Percentiles rank a stretch among this genome's conserved stretches.
Conservation (phyloP, 2,329 filamentous ascomycete species). For the Scedosporium boydii region DNA sequence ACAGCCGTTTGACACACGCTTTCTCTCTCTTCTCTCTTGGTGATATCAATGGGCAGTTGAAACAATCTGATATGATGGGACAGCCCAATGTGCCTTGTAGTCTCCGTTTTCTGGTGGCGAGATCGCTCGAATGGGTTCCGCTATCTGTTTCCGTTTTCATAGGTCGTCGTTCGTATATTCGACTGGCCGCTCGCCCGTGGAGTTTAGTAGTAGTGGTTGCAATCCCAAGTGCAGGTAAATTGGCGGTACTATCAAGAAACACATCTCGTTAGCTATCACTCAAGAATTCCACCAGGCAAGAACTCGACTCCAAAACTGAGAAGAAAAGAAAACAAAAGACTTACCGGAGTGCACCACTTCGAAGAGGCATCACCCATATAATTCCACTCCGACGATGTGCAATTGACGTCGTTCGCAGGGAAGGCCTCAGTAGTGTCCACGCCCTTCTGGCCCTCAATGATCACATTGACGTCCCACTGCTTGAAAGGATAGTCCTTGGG, state of each 20-base stretch:
- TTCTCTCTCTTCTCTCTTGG: too few relatives aligned
- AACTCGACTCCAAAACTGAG: neutral
- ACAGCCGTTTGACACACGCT: too few relatives aligned
- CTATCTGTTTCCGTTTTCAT: too few relatives aligned
- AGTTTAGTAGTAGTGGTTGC: neutral
- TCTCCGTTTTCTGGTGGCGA: too few relatives aligned
- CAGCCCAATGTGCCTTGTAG: too few relatives aligned
- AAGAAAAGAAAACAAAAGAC: neutral
- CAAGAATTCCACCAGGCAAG: neutral
- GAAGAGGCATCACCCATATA: neutral
- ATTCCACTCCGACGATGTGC: neutral
- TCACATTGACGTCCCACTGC: slow-evolving; percentile 1
- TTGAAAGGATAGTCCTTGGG: slow-evolving; percentile 2
- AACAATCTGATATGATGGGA: too few relatives aligned
- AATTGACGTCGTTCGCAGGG: neutral
- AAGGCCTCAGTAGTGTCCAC: neutral
- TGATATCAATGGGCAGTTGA: too few relatives aligned
- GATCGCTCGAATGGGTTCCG: too few relatives aligned
- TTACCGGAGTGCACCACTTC: neutral
- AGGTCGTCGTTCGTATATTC: too few relatives aligned
- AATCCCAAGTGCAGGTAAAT: slow-evolving; percentile 1
- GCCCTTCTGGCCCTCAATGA: slow-evolving; percentile 3
- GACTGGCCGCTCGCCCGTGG: too few relatives aligned
- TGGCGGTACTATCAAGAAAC: neutral
- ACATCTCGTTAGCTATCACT: neutral